Evolutionary conservation across 257 asterid species (phyloP).

Genomic region (Penstemon newberryi): DNA sequence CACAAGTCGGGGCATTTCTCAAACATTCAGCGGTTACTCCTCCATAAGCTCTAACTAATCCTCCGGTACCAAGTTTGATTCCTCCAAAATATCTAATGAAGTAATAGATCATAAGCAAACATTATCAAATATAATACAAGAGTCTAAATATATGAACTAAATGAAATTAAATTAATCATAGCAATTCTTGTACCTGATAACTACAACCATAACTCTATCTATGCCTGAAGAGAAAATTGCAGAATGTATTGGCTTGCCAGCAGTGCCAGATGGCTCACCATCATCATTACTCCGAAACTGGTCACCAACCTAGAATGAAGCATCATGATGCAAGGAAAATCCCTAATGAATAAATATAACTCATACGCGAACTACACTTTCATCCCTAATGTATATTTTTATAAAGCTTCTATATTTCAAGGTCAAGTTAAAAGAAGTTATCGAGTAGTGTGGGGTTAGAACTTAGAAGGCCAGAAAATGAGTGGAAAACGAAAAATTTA

Average conservation of each 20-base stretch:
- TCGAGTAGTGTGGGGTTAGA: not conserved
- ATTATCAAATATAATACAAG: not conserved
- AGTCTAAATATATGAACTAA: not conserved
- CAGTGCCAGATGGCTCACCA: constrained; percentile 98
- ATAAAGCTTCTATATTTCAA: not conserved
- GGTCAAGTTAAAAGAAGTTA: not conserved
- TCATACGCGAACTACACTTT: constrained; percentile 12
- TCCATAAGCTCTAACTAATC: constrained; percentile 95
- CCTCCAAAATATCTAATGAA: constrained; percentile 79
- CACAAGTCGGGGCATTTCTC: constrained; percentile 73
- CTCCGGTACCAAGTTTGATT: constrained; percentile 98
- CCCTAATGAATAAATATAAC: constrained; percentile 2
- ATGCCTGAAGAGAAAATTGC: constrained; percentile 82
- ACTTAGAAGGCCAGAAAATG: not conserved
- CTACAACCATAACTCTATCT: constrained; percentile 91
- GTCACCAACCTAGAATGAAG: constrained; percentile 66
- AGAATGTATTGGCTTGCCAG: constrained; percentile 91
- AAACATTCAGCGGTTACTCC: constrained; percentile 88
- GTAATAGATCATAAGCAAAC: constrained; percentile 1
- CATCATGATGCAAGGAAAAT: constrained; percentile 11
- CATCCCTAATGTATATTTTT: not conserved
- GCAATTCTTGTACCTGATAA: constrained; percentile 56
- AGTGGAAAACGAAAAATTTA: no score
- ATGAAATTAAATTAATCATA: not conserved
- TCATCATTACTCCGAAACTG: constrained; percentile 86